phyloP scores from a whole-genome alignment of 164 flowering plant genomes.

The Dillenia suffruticosa region DNA sequence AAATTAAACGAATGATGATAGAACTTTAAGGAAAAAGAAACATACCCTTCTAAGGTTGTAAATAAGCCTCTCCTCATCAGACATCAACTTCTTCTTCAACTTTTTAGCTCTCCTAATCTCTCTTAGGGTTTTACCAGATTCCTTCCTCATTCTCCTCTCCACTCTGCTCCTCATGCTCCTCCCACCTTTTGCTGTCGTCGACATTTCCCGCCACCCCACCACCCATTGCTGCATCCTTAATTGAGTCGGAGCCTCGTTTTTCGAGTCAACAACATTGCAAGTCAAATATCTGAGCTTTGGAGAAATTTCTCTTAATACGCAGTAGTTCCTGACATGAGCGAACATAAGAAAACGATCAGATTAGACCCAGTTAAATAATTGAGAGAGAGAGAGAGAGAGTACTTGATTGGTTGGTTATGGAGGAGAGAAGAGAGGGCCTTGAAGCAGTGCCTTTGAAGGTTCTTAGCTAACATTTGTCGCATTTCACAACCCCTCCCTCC shows the following conservation, averaged over 20 bases:
- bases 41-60: constrained; percentile 76
- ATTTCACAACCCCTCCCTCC: no score
- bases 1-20: no score
- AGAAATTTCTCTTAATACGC: constrained; percentile 6
- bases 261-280: constrained; percentile 17
- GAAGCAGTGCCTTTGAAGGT: constrained; percentile 29
- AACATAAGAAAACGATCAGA: not conserved
- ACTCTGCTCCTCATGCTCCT: constrained; percentile 79
- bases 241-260: constrained; percentile 1
- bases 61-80: constrained; percentile 79
- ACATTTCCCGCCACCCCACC: constrained; percentile 40
- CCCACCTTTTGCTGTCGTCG: constrained; percentile 32
- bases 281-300: constrained; percentile 8
- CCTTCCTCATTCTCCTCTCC: constrained; percentile 65
- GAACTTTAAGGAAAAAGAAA: not conserved
- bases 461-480: constrained; percentile 31
- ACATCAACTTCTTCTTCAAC: constrained; percentile 74
- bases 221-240: constrained; percentile 8
- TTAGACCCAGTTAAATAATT: not conserved
- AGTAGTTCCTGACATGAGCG: constrained; percentile 18
- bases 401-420: constrained; percentile 2
- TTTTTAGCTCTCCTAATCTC: constrained; percentile 69
- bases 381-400: constrained; percentile 1
- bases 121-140: constrained; percentile 65
- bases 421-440: constrained; percentile 28